These are phyloP conservation scores for Colletotrichum trifolii DNA, from an alignment of 2,329 filamentous ascomycete genomes.

Conservation along the genomic window DNA sequence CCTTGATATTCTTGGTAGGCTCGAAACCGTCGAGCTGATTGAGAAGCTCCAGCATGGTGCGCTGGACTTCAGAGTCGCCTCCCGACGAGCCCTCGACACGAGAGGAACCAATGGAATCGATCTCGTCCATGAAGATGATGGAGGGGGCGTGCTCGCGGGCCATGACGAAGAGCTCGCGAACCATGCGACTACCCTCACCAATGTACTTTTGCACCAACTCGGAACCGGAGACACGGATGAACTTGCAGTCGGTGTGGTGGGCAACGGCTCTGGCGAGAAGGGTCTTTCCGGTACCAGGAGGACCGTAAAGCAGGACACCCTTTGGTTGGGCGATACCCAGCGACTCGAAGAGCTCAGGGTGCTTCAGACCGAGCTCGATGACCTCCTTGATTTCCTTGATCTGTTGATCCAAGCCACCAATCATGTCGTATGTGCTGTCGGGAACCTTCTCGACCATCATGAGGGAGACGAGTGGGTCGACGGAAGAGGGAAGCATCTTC, in stretches of 20 bases:
- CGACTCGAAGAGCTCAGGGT: constrained; percentile 99
- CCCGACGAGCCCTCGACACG: constrained; percentile 95
- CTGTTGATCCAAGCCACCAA: constrained; percentile 97
- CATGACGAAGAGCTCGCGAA: constrained; percentile 99
- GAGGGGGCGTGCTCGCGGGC: constrained; percentile 96
- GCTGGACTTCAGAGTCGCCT: constrained; percentile 96
- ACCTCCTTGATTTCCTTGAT: constrained; percentile 99
- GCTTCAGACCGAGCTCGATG: constrained; percentile 97
- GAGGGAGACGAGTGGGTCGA: constrained; percentile 96
- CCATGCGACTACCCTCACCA: constrained; percentile 97
- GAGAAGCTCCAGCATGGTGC: constrained; percentile 97
- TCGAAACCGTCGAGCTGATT: constrained; percentile 99
- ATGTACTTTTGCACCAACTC: constrained; percentile 99
- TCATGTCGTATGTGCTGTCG: constrained; percentile 99
- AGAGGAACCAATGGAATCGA: constrained; percentile 97
- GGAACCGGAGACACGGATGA: constrained; percentile 95
- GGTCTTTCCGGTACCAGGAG: constrained; percentile 97
- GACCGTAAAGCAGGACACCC: constrained; percentile 95
- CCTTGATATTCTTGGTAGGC: constrained; percentile 99
- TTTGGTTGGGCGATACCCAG: constrained; percentile 98
- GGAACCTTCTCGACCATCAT: constrained; percentile 99
- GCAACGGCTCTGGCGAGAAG: constrained; percentile 94
- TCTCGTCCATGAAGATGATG: constrained; percentile 99
- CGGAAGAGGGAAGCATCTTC: constrained; percentile 97
- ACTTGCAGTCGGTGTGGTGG: constrained; percentile 99